Evolutionary conservation across 805 yeast genomes (phyloP), one percentile per base, ranked within the genome.

Genomic region (Maudiozyma saulgeensis): DNA sequence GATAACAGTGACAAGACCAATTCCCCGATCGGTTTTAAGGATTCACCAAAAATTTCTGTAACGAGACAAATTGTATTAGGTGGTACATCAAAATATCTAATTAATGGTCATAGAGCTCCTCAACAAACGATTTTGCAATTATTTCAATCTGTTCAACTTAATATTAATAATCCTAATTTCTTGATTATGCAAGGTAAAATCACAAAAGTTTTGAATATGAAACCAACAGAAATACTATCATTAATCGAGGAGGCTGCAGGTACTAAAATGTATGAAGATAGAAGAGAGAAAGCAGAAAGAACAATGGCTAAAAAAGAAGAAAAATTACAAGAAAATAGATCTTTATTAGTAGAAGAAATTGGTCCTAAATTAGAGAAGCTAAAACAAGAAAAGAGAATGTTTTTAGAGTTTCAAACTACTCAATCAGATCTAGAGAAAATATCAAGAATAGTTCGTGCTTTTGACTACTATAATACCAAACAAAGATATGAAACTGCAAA

Each of bases 231-330:
- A 66, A 86, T 91, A 41, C 68, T 93, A 54, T 82, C 96, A 4
- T 74, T 93, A 56, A 88, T 93, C 48, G 99, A 93, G 67, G 99
- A 93, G 68, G 99, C 99, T 0, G 96, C 99, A 0, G 99, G 99
- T 6, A 93, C 99, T 0, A 81, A 91, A 54, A 87, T 91, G 76
- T 93, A 87, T 62, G 98, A 93, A 66, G 96, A 89, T 53, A 79
- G 96, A 54, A 82, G 91, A 58, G 95, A 86, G 51, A 87, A 86
- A 63, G 96, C 98, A 0, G 84, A 87, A 59, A 82, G 86, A 61
- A 87, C 96, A 1, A 88, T 93, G 88, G 77, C 82, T 1, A 90
- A 89, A 68, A 91, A 91, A 60, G 96, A 93, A 57, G 77, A 84
- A 15, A 90, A 90, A 59, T 74, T 93, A 46, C 78, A 74, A 35